Evolutionary conservation across 2,329 filamentous ascomycete species (phyloP).

Genomic region (Colletotrichum aenigma): DNA sequence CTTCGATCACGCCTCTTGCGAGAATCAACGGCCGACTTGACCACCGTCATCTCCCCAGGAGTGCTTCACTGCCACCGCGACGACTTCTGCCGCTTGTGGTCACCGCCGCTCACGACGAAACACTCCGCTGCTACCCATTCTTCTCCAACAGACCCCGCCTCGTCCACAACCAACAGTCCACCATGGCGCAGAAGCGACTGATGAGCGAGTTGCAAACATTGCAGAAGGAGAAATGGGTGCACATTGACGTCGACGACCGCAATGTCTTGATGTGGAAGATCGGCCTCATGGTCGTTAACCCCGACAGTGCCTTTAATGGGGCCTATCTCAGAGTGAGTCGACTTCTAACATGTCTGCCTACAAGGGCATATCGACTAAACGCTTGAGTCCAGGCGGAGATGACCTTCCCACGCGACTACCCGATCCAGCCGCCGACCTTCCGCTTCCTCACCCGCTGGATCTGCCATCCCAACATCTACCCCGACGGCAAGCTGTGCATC

Average conservation of each 20-base stretch:
- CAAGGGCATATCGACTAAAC: neutral
- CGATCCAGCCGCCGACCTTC: constrained; percentile 87
- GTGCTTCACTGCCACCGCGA: neutral
- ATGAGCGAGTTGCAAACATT: constrained; percentile 88
- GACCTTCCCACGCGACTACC: constrained; percentile 87
- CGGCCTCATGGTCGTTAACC: constrained; percentile 89
- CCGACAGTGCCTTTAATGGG: constrained; percentile 89
- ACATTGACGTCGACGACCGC: constrained; percentile 83
- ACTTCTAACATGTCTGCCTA: neutral
- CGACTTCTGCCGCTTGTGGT: neutral
- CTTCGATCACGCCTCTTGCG: constrained; percentile 2
- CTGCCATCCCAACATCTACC: constrained; percentile 93
- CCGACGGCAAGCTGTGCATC: constrained; percentile 90
- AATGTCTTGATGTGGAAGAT: constrained; percentile 89
- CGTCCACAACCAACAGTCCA: constrained; percentile 4
- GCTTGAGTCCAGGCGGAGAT: constrained; percentile 69
- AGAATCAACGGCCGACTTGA: neutral
- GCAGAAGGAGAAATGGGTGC: constrained; percentile 90
- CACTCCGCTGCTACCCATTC: neutral
- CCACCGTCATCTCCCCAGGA: neutral
- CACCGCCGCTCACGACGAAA: neutral
- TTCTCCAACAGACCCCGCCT: neutral
- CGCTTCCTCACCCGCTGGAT: constrained; percentile 77
- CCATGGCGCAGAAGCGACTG: constrained; percentile 72
- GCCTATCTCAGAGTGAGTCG: constrained; percentile 78